A percentile compares a stretch with the other conserved stretches of the same genome.
phyloP scores from a whole-genome alignment of 257 asterid species.

The Osmanthus fragrans region DNA sequence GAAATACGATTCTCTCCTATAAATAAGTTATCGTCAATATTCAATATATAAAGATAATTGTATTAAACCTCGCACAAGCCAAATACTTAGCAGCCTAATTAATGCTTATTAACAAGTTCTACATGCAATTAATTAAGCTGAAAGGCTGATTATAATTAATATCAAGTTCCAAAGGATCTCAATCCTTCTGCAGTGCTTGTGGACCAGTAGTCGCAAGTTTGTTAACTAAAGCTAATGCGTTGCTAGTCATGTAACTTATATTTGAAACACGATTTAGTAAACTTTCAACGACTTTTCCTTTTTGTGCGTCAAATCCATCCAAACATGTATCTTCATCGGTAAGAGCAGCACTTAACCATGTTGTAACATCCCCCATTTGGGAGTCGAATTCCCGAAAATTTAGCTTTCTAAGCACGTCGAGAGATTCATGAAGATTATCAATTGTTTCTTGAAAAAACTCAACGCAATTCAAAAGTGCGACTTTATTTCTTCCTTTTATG shows the following conservation, averaged over 20 bases:
- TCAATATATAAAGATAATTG: no score
- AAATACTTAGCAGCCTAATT: background rate
- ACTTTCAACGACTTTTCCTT: constrained; percentile 25
- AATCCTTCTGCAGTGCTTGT: background rate
- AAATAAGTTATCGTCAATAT: no score
- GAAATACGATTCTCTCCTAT: no score
- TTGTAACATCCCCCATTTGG: constrained; percentile 58
- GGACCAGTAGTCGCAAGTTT: constrained; percentile 66
- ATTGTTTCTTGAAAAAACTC: constrained; percentile 58
- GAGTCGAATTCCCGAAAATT: constrained; percentile 32
- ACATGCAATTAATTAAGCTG: background rate
- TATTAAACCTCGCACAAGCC: background rate
- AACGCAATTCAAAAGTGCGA: constrained; percentile 50
- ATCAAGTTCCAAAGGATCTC: background rate
- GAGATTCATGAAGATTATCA: constrained; percentile 59
- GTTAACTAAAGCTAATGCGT: constrained; percentile 69
- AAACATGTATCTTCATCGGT: constrained; percentile 71
- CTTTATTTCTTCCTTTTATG: constrained; percentile 29
- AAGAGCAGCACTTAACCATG: constrained; percentile 78
- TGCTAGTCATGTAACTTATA: constrained; percentile 57
- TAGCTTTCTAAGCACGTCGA: constrained; percentile 48
- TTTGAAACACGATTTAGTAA: constrained; percentile 39
- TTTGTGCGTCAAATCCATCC: constrained; percentile 49
- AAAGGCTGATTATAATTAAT: background rate
- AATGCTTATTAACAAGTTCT: background rate